Evolutionary conservation across 2,329 filamentous ascomycete species (phyloP).

Genomic region (Fusarium ambrosium): DNA sequence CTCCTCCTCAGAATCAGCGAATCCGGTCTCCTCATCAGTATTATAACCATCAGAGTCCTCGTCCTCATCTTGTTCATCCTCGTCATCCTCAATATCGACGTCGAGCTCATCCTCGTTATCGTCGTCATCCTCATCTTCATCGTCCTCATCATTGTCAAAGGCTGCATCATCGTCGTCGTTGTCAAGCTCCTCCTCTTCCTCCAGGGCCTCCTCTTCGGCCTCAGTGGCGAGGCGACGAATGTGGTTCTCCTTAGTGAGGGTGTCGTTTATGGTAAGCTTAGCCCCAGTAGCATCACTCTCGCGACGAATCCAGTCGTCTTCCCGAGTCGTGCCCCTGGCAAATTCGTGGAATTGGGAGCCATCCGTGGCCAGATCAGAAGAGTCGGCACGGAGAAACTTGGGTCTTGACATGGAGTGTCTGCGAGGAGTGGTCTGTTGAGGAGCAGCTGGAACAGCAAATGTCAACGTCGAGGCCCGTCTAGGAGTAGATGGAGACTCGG

Average conservation of each 20-base stretch:
- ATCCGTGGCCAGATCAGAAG: constrained; percentile 65
- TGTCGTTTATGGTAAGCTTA: constrained; percentile 90
- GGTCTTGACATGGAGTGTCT: constrained; percentile 48
- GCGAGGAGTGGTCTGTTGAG: constrained; percentile 44
- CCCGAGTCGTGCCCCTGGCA: constrained; percentile 82
- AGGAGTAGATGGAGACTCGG: constrained; percentile 51
- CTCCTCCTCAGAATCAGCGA: constrained; percentile 77
- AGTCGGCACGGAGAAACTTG: constrained; percentile 66
- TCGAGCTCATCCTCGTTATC: constrained; percentile 66
- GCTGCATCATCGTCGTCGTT: constrained; percentile 57
- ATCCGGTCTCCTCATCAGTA: constrained; percentile 78
- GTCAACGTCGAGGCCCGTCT: constrained; percentile 46
- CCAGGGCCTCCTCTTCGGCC: constrained; percentile 87
- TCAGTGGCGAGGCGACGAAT: constrained; percentile 90
- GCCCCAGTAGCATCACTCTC: constrained; percentile 73
- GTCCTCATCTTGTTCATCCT: constrained; percentile 67
- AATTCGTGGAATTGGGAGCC: constrained; percentile 88
- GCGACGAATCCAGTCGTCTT: constrained; percentile 90
- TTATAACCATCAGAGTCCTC: constrained; percentile 78
- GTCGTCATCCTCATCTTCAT: constrained; percentile 60
- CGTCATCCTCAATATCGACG: constrained; percentile 63
- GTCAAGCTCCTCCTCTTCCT: constrained; percentile 74
- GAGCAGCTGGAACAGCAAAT: constrained; percentile 36
- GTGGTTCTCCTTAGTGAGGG: constrained; percentile 87
- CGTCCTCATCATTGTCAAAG: constrained; percentile 56